Evolutionary conservation across 495 filamentous ascomycete genomes (phyloP).

Genomic region (Penicillium herquei): DNA sequence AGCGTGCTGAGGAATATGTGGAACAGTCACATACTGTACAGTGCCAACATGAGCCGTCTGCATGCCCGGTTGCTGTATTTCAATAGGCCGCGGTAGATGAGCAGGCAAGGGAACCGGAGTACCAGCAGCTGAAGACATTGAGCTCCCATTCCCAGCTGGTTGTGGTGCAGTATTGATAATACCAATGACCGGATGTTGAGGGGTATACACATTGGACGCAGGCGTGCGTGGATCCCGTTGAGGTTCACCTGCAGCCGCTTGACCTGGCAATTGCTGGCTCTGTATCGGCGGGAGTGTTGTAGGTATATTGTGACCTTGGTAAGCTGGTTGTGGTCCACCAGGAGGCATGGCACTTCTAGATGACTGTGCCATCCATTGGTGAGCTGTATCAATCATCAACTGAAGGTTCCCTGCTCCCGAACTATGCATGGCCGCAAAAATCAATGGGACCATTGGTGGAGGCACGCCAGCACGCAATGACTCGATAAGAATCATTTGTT

Average conservation of each 20-base stretch:
- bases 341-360: not conserved
- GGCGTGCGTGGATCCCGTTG: not conserved
- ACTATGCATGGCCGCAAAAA: slow-evolving; percentile 72
- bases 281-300: slow-evolving; percentile 2
- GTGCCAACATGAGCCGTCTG: not conserved
- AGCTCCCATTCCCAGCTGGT: not conserved
- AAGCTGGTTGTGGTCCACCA: not conserved
- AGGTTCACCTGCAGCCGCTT: not conserved
- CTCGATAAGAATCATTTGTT: slow-evolving; percentile 80
- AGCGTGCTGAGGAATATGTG: not conserved
- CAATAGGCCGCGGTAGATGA: not conserved
- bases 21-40: not conserved
- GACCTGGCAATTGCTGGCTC: not conserved
- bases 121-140: not conserved
- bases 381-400: not conserved
- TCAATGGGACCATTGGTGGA: slow-evolving; percentile 80
- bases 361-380: slow-evolving; percentile 1
- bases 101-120: not conserved
- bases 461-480: slow-evolving; percentile 80
- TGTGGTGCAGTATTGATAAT: not conserved
- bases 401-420: not conserved
- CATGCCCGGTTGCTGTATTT: not conserved
- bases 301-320: not conserved
- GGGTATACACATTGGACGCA: not conserved
- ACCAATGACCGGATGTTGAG: not conserved